Evolutionary conservation across 768 basidiomycete species (phyloP), one percentile per base, ranked within the genome.

Genomic region (Hypholoma sublateritium): DNA sequence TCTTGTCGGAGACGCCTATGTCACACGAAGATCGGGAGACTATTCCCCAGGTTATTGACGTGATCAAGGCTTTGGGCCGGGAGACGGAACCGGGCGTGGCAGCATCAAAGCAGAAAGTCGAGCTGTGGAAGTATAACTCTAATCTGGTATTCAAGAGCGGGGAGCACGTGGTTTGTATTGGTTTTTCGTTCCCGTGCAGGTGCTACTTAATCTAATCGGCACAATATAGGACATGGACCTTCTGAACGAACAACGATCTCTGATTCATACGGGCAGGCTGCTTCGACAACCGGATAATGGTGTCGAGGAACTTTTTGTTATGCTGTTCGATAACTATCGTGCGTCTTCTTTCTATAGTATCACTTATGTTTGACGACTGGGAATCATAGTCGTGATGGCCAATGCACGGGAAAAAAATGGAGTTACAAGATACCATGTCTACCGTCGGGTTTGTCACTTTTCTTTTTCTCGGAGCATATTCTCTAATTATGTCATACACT

Each of bases 321-420:
- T 98, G 54, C 75, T 99, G 4, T 97, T 99, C 67, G 97, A 99
- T 68, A 94, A 98, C 67, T 99, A 97, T 64, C 69, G 94, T 94
- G 63, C 22, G 46, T 16, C 24, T 12, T 14, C n/a, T 32, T 28
- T 22, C 56, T 32, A 37, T 36, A 2, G 34, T 25, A 51, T 49
- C 59, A 4, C 16, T 49, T 17, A 9, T 32, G 68, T 21, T 50
- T 56, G n/a, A 21, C 34, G n/a, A 13, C 7, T 42, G 14, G 57
- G 39, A 12, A 62, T 34, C 16, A 25, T 43, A 94, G 93, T 95
- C 67, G 91, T 95, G 25, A 82, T 93, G 80, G 93, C 92, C 4
- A 92, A 92, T 69, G 72, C 83, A 1, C 85, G 85, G 63, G 87
- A 91, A 61, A 86, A 82, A 62, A 87, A 91, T 50, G 87, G 87